Base-by-base conservation (phyloP, 2,329 filamentous ascomycete species). In the Pseudocercospora crystallina region DNA sequence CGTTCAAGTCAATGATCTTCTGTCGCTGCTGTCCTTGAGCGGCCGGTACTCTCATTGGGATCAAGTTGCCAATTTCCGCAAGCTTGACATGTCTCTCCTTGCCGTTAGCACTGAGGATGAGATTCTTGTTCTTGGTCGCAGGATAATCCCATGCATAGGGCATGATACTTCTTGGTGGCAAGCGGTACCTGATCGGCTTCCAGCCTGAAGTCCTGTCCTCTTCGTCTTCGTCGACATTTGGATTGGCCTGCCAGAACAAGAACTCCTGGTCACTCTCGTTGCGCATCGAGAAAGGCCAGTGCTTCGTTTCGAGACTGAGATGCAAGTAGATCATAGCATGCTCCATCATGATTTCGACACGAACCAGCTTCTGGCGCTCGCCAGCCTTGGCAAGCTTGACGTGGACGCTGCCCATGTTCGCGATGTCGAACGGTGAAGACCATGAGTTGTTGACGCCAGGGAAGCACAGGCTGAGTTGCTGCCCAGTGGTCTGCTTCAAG, bases 131-230 rank as follows among this genome's bases (percentile, higher is more conserved):
- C 73, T 95, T 96, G n/a, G 90, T 91, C 1, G 94, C 92, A 1
- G 94, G 95, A 72, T 96, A 99, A 67, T 99, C 95, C 94, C 94
- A 99, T 1, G 94, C 92, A 65, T 99, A 99, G 0, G 95, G 94
- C 94, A 99, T 99, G 70, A 99, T 96, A 70, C 92, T 97, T 53
- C 94, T 81, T 10, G 92, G 85, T 2, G 95, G 95, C 29, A 99
- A 77, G 30, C 92, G 86, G 72, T 99, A 99, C 46, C 90, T 81
- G 55, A 99, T 89, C 2, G 90, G 91, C 58, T 89, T 87, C 89
- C 94, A 99, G 3, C 90, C 89, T 46, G 89, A 91, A 49, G 85
- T 76, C 47, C 72, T 47, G 64, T 96, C 89, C 61, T 89, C 86
- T 48, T 92, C 91, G 53, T 96, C 91, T 56, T 97, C 91, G 53